Base-by-base conservation (phyloP, 2,329 filamentous ascomycete species). In the Monosporascus sp. region DNA sequence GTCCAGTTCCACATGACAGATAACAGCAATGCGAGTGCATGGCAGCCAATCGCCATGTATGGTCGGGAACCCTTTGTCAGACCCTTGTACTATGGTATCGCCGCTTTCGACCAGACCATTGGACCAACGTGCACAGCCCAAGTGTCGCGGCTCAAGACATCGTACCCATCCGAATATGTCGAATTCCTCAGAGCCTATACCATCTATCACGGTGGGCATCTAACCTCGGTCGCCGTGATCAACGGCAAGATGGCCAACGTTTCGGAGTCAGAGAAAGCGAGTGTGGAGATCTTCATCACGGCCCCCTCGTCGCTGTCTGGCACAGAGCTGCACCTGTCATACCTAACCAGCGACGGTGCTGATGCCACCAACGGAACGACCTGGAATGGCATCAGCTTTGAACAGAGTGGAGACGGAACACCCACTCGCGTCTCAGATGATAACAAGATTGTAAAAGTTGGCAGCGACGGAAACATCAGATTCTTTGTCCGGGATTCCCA, bases 1-100 rank as follows among this genome's bases (percentile, higher is more conserved):
- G 75, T 79, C 2, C 70, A 78, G 56, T 74, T 79, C 69, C 77
- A 80, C 68, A 78, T 79, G 76, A 79, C 77, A 9, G 75, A 78
- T 63, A 78, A 78, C 63, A 78, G 76, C 55, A 75, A 75, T 58
- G 74, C 76, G 7, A 72, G 72, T 52, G 74, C 77, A 2, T 80
- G 77, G 77, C 72, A 76, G 56, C 77, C 77, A 17, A 66, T 74
- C 38, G 49, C 64, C 18, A 64, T 70, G 54, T 69, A 73, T 56
- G 72, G 68, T 28, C 68, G 63, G 5, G 63, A 66, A 26, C 70
- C 74, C 1, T 72, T 72, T 57, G 74, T 79, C 9, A 72, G 77
- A 26, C 76, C 77, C 1, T 66, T 72, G 46, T 80, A 80, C 67
- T 79, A 79, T 56, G 75, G 73, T 53, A 70, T 75, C 56, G 77